A percentile compares a stretch with the other conserved stretches of the same genome.
Conservation (phyloP, 768 basidiomycete genomes). For the Boletus vinaceobasis region DNA sequence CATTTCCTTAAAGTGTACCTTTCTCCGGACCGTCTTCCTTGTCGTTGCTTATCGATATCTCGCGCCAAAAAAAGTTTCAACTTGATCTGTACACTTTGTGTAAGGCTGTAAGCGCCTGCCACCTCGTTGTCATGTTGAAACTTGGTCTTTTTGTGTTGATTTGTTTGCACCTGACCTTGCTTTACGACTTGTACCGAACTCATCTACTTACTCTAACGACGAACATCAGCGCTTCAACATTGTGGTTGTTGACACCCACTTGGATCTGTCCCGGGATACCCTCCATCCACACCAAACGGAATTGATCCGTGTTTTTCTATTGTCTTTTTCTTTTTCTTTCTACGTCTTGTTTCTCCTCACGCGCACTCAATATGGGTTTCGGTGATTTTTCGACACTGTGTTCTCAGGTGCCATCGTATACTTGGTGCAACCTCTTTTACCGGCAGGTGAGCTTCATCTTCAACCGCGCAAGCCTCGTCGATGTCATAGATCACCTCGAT, state of each 20-base stretch:
- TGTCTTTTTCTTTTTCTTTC: background rate
- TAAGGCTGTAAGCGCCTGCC: slow-evolving; percentile 22
- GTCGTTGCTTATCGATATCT: background rate
- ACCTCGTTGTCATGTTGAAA: slow-evolving; percentile 16
- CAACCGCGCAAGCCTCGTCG: slow-evolving; percentile 2
- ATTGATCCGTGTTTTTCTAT: slow-evolving; percentile 3
- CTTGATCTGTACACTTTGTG: background rate
- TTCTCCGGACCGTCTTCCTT: background rate
- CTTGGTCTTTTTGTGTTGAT: slow-evolving; percentile 28
- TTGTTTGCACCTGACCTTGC: slow-evolving; percentile 29
- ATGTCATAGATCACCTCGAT: slow-evolving; percentile 26
- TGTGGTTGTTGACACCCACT: slow-evolving; percentile 18
- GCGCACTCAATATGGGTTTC: slow-evolving; percentile 47
- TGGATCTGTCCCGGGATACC: slow-evolving; percentile 16
- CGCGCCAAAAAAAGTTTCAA: background rate
- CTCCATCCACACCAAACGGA: background rate
- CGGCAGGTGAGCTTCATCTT: slow-evolving; percentile 55
- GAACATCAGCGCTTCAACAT: background rate
- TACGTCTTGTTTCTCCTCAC: background rate
- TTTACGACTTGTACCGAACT: slow-evolving; percentile 25
- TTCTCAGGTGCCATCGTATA: slow-evolving; percentile 68
- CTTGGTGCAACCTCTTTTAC: slow-evolving; percentile 96
- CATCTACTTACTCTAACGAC: slow-evolving; percentile 11
- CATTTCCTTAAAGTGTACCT: background rate
- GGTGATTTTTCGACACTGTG: slow-evolving; percentile 74